These are phyloP conservation scores for Rubia peregrina DNA, from an alignment of 305 asterid species.

Conservation along the genomic window DNA sequence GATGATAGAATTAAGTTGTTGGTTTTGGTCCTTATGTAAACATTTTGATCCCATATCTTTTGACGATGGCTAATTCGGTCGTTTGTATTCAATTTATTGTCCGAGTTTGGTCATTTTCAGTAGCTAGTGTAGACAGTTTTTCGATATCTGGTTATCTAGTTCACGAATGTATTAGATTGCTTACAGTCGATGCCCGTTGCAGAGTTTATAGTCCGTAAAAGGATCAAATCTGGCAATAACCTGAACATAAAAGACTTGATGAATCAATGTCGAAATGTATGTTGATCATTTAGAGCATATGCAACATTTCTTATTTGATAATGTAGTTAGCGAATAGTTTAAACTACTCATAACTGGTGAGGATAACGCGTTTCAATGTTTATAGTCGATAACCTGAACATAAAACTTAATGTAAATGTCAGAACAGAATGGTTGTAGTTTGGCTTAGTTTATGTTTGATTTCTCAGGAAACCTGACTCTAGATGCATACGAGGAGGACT, in stretches of 20 bases:
- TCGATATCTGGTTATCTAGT: too few relatives aligned
- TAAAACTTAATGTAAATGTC: background rate
- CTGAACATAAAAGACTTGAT: too few relatives aligned
- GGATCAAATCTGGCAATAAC: too few relatives aligned
- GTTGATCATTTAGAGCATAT: background rate
- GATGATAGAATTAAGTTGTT: background rate
- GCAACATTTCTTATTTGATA: too few relatives aligned
- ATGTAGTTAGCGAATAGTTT: background rate
- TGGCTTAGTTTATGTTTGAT: conserved; percentile 1
- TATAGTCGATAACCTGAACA: background rate
- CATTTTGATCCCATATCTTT: background rate
- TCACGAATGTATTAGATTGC: too few relatives aligned
- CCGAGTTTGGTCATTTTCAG: background rate
- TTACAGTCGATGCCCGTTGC: too few relatives aligned
- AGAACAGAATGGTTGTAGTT: background rate
- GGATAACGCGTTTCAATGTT: background rate
- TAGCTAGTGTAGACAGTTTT: too few relatives aligned
- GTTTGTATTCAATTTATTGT: background rate
- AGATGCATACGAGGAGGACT: conserved; percentile 76
- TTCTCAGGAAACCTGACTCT: conserved; percentile 59
- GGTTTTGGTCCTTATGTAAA: background rate
- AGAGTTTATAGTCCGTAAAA: too few relatives aligned
- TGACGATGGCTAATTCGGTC: background rate
- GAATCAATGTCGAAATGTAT: too few relatives aligned
- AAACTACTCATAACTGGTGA: background rate